Conservation (phyloP, 2,329 filamentous ascomycete species). For the Trichothecium roseum region DNA sequence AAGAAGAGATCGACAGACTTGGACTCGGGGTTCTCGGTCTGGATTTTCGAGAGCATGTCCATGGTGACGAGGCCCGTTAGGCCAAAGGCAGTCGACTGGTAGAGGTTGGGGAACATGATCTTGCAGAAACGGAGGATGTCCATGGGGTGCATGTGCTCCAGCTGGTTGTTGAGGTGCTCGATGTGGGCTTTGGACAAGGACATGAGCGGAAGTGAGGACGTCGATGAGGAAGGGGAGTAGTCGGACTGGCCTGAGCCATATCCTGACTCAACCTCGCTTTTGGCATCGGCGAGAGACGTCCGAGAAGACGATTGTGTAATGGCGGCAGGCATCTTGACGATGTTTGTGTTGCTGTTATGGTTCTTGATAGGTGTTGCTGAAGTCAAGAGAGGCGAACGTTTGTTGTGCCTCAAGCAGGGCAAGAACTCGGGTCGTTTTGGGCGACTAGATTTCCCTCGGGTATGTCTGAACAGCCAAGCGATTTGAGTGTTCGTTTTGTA, state of each 20-base stretch:
- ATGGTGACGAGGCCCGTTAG: constrained; percentile 72
- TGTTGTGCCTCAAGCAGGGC: not conserved
- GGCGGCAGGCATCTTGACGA: constrained; percentile 24
- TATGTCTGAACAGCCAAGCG: constrained; percentile 3
- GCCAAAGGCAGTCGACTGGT: constrained; percentile 76
- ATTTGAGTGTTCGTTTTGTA: no score
- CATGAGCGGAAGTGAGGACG: constrained; percentile 54
- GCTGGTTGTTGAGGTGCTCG: constrained; percentile 79
- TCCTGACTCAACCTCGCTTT: constrained; percentile 61
- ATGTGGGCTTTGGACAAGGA: constrained; percentile 82
- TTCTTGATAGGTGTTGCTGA: constrained; percentile 11
- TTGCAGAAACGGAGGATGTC: constrained; percentile 91
- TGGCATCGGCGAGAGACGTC: constrained; percentile 26
- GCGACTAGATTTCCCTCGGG: constrained; percentile 6
- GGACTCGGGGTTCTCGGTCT: constrained; percentile 49
- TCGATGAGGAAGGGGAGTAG: constrained; percentile 23
- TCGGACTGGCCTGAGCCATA: constrained; percentile 54
- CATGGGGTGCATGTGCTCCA: constrained; percentile 79
- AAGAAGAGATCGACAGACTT: constrained; percentile 61
- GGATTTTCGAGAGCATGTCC: constrained; percentile 74
- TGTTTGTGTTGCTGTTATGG: no score
- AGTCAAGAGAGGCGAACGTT: not conserved
- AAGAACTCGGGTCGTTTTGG: not conserved
- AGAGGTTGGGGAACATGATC: constrained; percentile 80
- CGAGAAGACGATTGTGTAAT: constrained; percentile 28